phyloP scores from a whole-genome alignment of 371 early-diverging fungal genomes.

The Syncephalastrum monosporum region DNA sequence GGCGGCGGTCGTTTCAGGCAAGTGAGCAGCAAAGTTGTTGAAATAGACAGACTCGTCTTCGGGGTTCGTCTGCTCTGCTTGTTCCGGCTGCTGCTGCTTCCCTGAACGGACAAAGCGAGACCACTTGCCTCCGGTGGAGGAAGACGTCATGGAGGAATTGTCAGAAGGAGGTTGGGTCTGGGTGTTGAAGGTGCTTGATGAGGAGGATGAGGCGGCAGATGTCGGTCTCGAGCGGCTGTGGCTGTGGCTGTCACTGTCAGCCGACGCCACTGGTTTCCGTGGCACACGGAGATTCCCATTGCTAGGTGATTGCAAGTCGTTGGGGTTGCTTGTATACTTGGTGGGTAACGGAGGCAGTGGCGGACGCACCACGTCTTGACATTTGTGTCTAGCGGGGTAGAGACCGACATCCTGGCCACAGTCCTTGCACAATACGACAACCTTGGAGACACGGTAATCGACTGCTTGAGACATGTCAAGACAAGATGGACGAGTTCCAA shows the following conservation, averaged over 20 bases:
- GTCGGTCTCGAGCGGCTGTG: slow-evolving; percentile 13
- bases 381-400: slow-evolving; percentile 69
- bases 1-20: slow-evolving; percentile 23
- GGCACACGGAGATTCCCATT: slow-evolving; percentile 13
- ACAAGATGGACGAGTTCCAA: too few relatives aligned
- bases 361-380: slow-evolving; percentile 45
- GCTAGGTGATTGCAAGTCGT: too few relatives aligned
- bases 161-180: slow-evolving; percentile 10
- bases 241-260: slow-evolving; percentile 14
- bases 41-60: slow-evolving; percentile 43
- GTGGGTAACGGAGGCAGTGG: slow-evolving; percentile 43
- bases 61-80: slow-evolving; percentile 10
- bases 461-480: slow-evolving; percentile 27
- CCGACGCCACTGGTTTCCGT: slow-evolving; percentile 12
- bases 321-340: slow-evolving; percentile 5
- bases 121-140: slow-evolving; percentile 18
- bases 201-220: slow-evolving; percentile 17
- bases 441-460: slow-evolving; percentile 66
- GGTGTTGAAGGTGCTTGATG: slow-evolving; percentile 12
- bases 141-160: slow-evolving; percentile 12
- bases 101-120: slow-evolving; percentile 15
- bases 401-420: slow-evolving; percentile 70
- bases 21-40: slow-evolving; percentile 41
- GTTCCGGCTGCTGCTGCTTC: background rate
- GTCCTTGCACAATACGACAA: slow-evolving; percentile 67